Evolutionary conservation across 768 basidiomycete species (phyloP).

Genomic region (Pleurotus pulmonarius): DNA sequence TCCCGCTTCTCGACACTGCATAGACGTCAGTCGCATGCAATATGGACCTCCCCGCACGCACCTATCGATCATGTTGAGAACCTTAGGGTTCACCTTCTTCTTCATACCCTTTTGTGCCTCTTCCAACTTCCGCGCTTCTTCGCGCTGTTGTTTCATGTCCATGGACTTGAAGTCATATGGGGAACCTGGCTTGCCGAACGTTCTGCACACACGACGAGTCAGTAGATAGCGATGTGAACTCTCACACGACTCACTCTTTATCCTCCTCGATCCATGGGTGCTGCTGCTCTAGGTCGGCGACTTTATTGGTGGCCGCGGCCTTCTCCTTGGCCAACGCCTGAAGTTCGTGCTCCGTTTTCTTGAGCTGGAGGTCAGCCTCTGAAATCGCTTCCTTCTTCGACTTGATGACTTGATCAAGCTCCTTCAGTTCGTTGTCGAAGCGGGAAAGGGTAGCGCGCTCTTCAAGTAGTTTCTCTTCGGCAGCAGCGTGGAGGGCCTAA

Average conservation of each 20-base stretch:
- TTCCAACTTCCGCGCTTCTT: constrained; percentile 73
- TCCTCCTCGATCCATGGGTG: constrained; percentile 90
- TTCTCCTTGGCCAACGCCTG: constrained; percentile 62
- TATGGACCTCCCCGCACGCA: constrained; percentile 30
- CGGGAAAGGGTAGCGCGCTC: constrained; percentile 85
- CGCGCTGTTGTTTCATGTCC: constrained; percentile 56
- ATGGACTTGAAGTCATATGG: constrained; percentile 75
- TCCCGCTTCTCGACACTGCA: constrained; percentile 92
- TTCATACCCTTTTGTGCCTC: constrained; percentile 81
- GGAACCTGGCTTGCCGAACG: constrained; percentile 79
- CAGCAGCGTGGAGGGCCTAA: constrained; percentile 44
- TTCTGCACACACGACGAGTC: constrained; percentile 36
- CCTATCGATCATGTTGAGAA: constrained; percentile 95
- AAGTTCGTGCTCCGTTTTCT: constrained; percentile 70
- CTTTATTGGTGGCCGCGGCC: constrained; percentile 43
- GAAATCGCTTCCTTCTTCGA: constrained; percentile 69
- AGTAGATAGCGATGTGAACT: not conserved
- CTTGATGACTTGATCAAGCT: constrained; percentile 79
- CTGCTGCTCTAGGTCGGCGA: constrained; percentile 72
- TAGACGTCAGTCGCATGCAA: not conserved
- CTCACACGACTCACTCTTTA: constrained; percentile 57
- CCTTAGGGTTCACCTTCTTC: constrained; percentile 94
- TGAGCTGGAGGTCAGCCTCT: constrained; percentile 62
- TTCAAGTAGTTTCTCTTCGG: constrained; percentile 70
- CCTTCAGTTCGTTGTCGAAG: constrained; percentile 86